Base-by-base conservation (phyloP, 2,329 filamentous ascomycete genomes). In the Huntiella abstrusa region DNA sequence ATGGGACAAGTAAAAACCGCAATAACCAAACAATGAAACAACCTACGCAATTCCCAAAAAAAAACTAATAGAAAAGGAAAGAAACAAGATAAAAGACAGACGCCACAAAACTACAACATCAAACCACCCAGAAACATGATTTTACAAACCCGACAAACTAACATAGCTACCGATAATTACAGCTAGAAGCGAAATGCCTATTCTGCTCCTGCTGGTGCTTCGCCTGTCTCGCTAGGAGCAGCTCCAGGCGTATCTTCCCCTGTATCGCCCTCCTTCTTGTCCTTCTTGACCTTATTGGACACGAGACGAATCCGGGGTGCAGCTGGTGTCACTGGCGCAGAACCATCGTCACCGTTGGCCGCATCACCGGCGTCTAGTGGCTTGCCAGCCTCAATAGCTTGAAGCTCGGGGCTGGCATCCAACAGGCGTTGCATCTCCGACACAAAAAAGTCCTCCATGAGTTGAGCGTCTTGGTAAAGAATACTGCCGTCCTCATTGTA, bases 401-500 rank as follows among this genome's bases (percentile, higher is more conserved):
- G 63, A 38, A 78, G 65, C 54, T 75, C 73, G 2, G 70, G 63
- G 52, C 73, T 66, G 13, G 69, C 65, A 40, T 62, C 62, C 43
- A 77, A 53, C 54, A 71, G 67, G 49, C 73, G 69, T 51, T 71
- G 65, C 39, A 71, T 66, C 53, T 67, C 68, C 16, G 60, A 60
- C 45, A 66, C 67, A 59, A 74, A 77, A 57, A 68, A 75, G 58
- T 71, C 66, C 41, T 94, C 83, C 62, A 98, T 95, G 46, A 81
- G 70, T 60, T 87, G 87, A 43, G 88, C 88, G 67, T 98, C 91
- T 56, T 83, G 74, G 64, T 87, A 96, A 46, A 98, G 72, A 55
- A 92, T 68, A 61, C 87, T 95, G 49, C 80, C 83, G 58, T 96
- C 91, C 62, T 98, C 92, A 57, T 98, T 98, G 68, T 93, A 98